Percentiles rank a stretch among this genome's conserved stretches.
Evolutionary conservation across 2,329 filamentous ascomycete genomes (phyloP).

Genomic region (Cladosporium phlei): DNA sequence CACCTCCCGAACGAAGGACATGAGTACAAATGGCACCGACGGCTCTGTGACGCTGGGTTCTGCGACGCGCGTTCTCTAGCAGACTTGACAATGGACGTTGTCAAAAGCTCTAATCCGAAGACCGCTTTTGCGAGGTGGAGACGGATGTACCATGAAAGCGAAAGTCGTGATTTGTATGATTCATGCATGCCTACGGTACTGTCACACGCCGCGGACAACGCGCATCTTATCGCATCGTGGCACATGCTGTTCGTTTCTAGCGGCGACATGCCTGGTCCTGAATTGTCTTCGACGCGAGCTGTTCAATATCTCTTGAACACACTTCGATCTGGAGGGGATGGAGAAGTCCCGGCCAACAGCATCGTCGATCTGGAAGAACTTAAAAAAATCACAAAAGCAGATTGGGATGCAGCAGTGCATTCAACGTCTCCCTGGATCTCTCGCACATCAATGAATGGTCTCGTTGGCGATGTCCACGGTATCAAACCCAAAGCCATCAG

Average conservation of each 20-base stretch:
- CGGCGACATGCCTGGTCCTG: slow-evolving; percentile 35
- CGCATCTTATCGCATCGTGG: slow-evolving; percentile 31
- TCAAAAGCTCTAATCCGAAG: slow-evolving; percentile 7
- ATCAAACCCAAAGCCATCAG: slow-evolving; percentile 47
- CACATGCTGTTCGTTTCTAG: slow-evolving; percentile 35
- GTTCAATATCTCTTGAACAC: not conserved
- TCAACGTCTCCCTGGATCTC: slow-evolving; percentile 11
- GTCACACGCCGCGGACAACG: slow-evolving; percentile 17
- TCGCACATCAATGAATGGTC: slow-evolving; percentile 28
- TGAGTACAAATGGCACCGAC: slow-evolving; percentile 26
- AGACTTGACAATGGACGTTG: slow-evolving; percentile 19
- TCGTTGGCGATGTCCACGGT: slow-evolving; percentile 38
- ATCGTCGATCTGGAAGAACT: not conserved
- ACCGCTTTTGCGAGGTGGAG: slow-evolving; percentile 21
- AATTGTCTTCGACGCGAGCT: slow-evolving; percentile 3
- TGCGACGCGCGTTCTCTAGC: slow-evolving; percentile 24
- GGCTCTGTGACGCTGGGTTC: slow-evolving; percentile 35
- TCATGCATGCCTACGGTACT: slow-evolving; percentile 34
- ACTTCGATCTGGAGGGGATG: not conserved
- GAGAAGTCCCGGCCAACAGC: too few species aligned
- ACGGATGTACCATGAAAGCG: slow-evolving; percentile 36
- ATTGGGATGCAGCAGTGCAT: not conserved
- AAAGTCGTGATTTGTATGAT: slow-evolving; percentile 40
- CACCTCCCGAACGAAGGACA: slow-evolving; percentile 17
- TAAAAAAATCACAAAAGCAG: not conserved